Evolutionary conservation across 2,329 filamentous ascomycete genomes (phyloP).

Genomic region (Ophiostoma sp.): DNA sequence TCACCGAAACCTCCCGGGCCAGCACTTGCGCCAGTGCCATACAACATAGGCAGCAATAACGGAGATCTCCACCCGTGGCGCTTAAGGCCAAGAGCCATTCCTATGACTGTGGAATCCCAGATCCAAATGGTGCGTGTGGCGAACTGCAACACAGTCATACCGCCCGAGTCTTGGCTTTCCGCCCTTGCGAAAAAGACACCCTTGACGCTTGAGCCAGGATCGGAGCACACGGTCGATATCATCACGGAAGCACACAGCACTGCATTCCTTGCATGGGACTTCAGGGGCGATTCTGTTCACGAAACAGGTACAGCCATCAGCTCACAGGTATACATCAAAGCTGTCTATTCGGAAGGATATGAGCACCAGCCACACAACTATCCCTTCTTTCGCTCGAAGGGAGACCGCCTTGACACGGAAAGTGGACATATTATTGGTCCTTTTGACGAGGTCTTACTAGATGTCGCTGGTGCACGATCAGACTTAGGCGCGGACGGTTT

Average conservation of each 20-base stretch:
- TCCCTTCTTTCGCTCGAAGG: slow-evolving; percentile 39
- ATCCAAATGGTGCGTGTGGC: slow-evolving; percentile 29
- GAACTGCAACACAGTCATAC: slow-evolving; percentile 28
- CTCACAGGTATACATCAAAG: slow-evolving; percentile 26
- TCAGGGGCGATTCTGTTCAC: slow-evolving; percentile 11
- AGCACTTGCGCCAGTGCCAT: slow-evolving; percentile 27
- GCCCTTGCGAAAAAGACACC: not conserved
- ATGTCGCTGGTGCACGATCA: slow-evolving; percentile 24
- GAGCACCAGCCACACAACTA: slow-evolving; percentile 35
- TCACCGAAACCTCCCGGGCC: not conserved
- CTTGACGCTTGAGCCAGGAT: not conserved
- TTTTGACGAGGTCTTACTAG: slow-evolving; percentile 34
- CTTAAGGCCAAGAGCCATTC: slow-evolving; percentile 37
- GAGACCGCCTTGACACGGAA: slow-evolving; percentile 34
- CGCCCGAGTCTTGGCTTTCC: not conserved
- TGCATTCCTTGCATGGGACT: slow-evolving; percentile 30
- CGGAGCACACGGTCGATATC: slow-evolving; percentile 29
- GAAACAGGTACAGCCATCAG: not conserved
- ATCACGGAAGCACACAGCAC: slow-evolving; percentile 32
- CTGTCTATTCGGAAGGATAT: slow-evolving; percentile 35
- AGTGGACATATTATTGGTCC: slow-evolving; percentile 33
- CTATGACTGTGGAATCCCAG: slow-evolving; percentile 32
- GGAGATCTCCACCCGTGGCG: slow-evolving; percentile 40
- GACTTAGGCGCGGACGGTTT: not conserved
- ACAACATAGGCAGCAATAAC: slow-evolving; percentile 35